Percentiles rank a stretch among this genome's conserved stretches.
These are phyloP conservation scores for Talaromyces sp. DNA, from an alignment of 2,329 filamentous ascomycete genomes.

Conservation along the genomic window DNA sequence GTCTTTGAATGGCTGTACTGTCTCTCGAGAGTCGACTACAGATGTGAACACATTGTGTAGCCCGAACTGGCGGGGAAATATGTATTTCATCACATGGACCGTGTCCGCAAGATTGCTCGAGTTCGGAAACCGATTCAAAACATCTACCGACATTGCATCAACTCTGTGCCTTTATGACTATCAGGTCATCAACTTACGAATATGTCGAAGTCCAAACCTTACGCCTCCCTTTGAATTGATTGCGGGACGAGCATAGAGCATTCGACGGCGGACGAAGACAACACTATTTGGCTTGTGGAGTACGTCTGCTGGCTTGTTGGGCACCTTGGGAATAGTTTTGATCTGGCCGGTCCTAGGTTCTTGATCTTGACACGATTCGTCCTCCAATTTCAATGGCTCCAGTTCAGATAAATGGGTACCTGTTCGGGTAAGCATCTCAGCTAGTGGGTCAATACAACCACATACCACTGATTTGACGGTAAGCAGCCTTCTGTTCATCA, in stretches of 20 bases:
- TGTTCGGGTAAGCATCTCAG: conserved; percentile 16
- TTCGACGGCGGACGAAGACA: conserved; percentile 72
- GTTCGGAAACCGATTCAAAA: conserved; percentile 66
- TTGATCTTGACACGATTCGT: background rate
- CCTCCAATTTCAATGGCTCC: conserved; percentile 22
- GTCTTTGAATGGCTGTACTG: conserved; percentile 72
- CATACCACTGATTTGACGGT: conserved; percentile 74
- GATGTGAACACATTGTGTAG: conserved; percentile 91
- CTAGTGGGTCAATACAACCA: background rate
- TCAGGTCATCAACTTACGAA: conserved; percentile 59
- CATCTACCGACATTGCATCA: conserved; percentile 54
- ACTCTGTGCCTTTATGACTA: background rate
- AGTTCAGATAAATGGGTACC: conserved; percentile 32
- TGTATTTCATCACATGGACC: conserved; percentile 77
- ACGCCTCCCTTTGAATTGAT: conserved; percentile 66
- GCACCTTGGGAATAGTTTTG: background rate
- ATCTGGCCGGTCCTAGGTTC: background rate
- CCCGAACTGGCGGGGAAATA: conserved; percentile 87
- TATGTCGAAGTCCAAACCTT: conserved; percentile 72
- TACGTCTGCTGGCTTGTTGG: conserved; percentile 4
- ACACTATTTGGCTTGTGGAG: conserved; percentile 54
- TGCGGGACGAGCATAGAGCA: conserved; percentile 76
- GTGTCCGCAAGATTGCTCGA: conserved; percentile 53
- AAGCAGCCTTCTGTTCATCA: conserved; percentile 59
- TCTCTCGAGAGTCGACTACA: conserved; percentile 60